Base-by-base conservation (phyloP, 2,329 filamentous ascomycete species). In the Thelonectria discophora region DNA sequence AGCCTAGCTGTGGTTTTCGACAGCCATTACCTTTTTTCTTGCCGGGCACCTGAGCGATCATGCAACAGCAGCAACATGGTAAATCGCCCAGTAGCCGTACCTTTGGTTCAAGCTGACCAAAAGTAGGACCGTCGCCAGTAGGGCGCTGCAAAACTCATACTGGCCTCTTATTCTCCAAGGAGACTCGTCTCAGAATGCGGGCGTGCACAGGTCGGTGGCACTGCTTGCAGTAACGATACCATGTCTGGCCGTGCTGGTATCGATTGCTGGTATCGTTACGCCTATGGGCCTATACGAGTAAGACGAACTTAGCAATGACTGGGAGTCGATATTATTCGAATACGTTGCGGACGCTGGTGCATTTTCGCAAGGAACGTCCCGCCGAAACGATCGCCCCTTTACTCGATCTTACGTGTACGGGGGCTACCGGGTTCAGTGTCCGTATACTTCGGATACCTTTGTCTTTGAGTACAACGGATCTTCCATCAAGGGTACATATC, bases 231-330 rank as follows among this genome's bases (percentile, higher is more conserved):
- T 63, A 21, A n/a, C 58, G 13, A 55, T 71, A 6, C 69, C 76
- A 0, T 52, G 77, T 9, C 53, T 75, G 1, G 55, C 75, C 3
- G 27, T 75, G 17, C 54, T 81, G 10, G 69, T 78, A 3, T 73
- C 77, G 0, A 59, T 82, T 13, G 75, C 81, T 2, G 76, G 79
- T n/a, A 73, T 83, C 5, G 70, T 82, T 3, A 82, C 81, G 0
- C 81, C 81, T 0, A 69, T 83, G 5, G 81, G 81, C 2, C 70
- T 84, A 0, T 79, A 79, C 48, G 76, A 82, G n/a, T 67, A 72
- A 5, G 58, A 69, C 2, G 60, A 65, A 10, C 43, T 39, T 13
- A 56, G 48, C 42, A 51, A 17, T 8, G 53, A 64, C 4, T 43
- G 32, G 8, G 45, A 17, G 1, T 20, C 34, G 17, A 50, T 39